Percentiles rank a stretch among this genome's conserved stretches.
These are phyloP conservation scores for Nakazawaea pomicola DNA, from an alignment of 805 yeast genomes.

Conservation along the genomic window DNA sequence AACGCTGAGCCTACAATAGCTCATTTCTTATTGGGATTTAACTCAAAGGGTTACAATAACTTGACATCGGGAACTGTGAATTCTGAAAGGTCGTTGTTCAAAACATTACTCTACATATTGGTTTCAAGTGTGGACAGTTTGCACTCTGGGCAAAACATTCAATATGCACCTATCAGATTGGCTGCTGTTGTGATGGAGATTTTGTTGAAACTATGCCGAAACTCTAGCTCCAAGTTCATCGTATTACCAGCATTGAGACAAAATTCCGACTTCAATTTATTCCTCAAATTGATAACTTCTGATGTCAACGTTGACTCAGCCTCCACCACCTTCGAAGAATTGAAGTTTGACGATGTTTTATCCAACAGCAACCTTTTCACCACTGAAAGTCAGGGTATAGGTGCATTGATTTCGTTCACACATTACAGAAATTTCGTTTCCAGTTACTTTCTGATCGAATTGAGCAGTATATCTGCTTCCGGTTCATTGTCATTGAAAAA, in stretches of 20 bases:
- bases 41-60: constrained; percentile 28
- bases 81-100: constrained; percentile 52
- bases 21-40: constrained; percentile 78
- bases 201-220: constrained; percentile 54
- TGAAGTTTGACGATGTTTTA: constrained; percentile 38
- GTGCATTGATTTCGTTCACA: constrained; percentile 57
- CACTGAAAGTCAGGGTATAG: constrained; percentile 33
- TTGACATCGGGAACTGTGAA: constrained; percentile 39
- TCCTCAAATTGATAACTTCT: constrained; percentile 43
- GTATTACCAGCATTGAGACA: constrained; percentile 50
- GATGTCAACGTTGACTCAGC: constrained; percentile 51
- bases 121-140: constrained; percentile 37
- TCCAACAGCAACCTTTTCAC: constrained; percentile 22
- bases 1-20: constrained; percentile 48
- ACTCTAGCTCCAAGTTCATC: constrained; percentile 45
- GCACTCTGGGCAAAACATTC: constrained; percentile 35
- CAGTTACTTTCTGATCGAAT: constrained; percentile 64
- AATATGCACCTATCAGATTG: constrained; percentile 53
- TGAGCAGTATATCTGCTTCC: constrained; percentile 48
- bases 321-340: constrained; percentile 49
- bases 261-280: constrained; percentile 33
- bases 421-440: constrained; percentile 55
- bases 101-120: constrained; percentile 46
- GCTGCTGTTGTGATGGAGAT: constrained; percentile 57
- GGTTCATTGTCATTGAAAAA: constrained; percentile 48